Evolutionary conservation across 1,284 basidiomycete genomes (phyloP), one percentile per base, ranked within the genome.

Genomic region (Malassezia obtusa): DNA sequence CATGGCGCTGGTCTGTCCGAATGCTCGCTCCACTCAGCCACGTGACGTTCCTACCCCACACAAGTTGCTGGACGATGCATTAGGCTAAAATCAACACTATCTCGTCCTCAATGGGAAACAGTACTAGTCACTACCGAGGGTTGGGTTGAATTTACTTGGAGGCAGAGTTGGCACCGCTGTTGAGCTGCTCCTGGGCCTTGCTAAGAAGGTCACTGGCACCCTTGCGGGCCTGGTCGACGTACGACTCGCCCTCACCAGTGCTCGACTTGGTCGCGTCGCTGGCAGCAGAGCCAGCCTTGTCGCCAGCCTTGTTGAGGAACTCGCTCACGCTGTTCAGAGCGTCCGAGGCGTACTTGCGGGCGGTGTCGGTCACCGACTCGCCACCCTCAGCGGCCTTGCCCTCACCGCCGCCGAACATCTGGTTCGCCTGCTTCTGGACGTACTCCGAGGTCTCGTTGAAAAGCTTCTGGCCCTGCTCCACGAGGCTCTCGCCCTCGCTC

Each of bases 341-440:
- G 17, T 56, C 45, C 24, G 41, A 40, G 26, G 52, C 52, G 28
- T 55, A 50, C 40, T 55, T 24, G 36, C 49, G 52, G 15, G 52
- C 52, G 28, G 49, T 26, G 26, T 55, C 47, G 28, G 32, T 24
- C n/a, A 49, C 8, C 3, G 44, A 38, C n/a, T 49, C 17, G 22
- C 46, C 22, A 15, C 10, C 19, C 17, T 19, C 12, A 32, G 31
- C 35, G 45, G 11, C n/a, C 17, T 35, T 38, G 17, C 40, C 33
- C 33, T 26, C 26, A 21, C 32, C 24, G 17, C 40, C 15, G 35
- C 37, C 28, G 35, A 47, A 47, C 11, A 47, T 8, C 33, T 47
- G 32, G 45, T 21, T n/a, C 17, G 47, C 47, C 39, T 49, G 47
- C 36, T 49, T 32, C 36, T 49, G 47, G 7, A 49, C 37, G 47